Evolutionary conservation across 2,329 filamentous ascomycete genomes (phyloP), one percentile per base, ranked within the genome.

Genomic region (Xylaria sp.): DNA sequence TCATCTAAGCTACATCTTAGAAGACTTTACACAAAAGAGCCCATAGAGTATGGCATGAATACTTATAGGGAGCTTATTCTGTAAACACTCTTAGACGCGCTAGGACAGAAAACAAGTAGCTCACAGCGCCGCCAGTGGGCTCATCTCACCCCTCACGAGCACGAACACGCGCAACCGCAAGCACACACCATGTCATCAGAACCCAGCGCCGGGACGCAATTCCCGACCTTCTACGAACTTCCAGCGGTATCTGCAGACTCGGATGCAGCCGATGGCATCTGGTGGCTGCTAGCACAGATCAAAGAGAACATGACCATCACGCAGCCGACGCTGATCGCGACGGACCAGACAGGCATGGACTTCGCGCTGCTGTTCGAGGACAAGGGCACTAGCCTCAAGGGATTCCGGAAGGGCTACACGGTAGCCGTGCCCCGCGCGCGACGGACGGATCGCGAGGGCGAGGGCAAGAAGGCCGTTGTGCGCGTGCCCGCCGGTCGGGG

Each of bases 361-460:
- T 85, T 85, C 70, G 84, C 84, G 2, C 77, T 85, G 7, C 80
- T 82, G 0, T 86, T 84, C 64, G 82, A 82, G 65, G 82, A 82
- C 36, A 81, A 81, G 30, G 70, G 71, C 9, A 75, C 79, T 45
- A 79, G 78, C 67, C 75, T 78, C 6, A 61, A 61, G 42, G 64
- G 76, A 54, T 83, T 84, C 56, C 76, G 77, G 36, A 81, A 80
- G 65, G 83, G 82, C 2, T 74, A 75, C 66, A 82, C 81, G 7
- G 75, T 81, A 3, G 77, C 83, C 0, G 66, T 85, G 1, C 79
- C 77, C 8, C 39, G 76, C 1, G 82, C 81, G 19, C 58, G 63
- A 56, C 72, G 80, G 47, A 81, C 77, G 11, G 76, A 77, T 32
- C 78, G 80, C 1, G 72, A 74, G 19, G 79, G 74, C 11, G 80